Base-by-base conservation (phyloP, 768 basidiomycete genomes). In the Tricholoma furcatifolium region DNA sequence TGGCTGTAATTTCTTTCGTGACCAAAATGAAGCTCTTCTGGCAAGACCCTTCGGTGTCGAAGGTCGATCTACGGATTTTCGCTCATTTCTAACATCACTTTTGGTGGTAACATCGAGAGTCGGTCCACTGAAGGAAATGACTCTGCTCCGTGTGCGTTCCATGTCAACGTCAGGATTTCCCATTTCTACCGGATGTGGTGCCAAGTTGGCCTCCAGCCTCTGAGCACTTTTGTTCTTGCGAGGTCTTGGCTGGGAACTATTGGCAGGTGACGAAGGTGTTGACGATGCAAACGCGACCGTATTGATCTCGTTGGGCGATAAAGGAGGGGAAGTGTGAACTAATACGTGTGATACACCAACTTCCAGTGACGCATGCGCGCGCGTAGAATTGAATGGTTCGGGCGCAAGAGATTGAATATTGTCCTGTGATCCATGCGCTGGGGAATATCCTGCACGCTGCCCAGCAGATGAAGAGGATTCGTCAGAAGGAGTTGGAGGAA, bases 21-120 rank as follows among this genome's bases (percentile, higher is more conserved):
- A 72, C 86, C 87, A 89, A 60, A 88, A 88, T 6, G 88, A 89
- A 9, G 82, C 61, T 64, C 81, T 82, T 46, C 85, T 80, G 10
- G 76, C 67, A 30, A 85, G 56, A 4, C 73, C 60, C 36, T 75
- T 79, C 6, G 75, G 65, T 24, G 52, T 30, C 9, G 53, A 41
- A 23, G 51, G 49, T 20, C 23, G 49, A 38, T 43, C 36, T 14
- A 59, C 79, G 81, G 11, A 71, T 74, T 59, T 83, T 83, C 10
- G 63, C 49, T 21, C 77, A 70, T 6, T 70, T 53, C 23, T 61
- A 61, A 41, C 65, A 27, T 27, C 27, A 27, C 27, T 27, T 27
- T 27, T 27, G 7, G 27, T 27, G 27, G 3, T 65, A 31, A 74
- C 61, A 24, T 69, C 62, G 10, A 75, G 66, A 36, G 70, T 65